Conservation (phyloP, 352 stramenopile genomes). For the Pythium diclinum region DNA sequence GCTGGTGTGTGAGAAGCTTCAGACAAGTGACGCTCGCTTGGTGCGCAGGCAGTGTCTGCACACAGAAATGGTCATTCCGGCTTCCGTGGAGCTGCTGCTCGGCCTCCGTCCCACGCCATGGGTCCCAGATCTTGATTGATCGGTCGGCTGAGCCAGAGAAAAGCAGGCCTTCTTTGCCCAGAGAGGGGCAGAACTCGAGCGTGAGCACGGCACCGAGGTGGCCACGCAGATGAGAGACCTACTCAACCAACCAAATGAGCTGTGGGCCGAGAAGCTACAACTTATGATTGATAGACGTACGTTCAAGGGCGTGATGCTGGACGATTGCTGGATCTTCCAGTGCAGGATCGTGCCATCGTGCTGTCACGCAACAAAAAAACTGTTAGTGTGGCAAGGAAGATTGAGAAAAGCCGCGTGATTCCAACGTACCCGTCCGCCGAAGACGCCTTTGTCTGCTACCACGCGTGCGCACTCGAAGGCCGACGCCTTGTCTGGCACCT, state of each 20-base stretch:
- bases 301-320: slow-evolving; percentile 41
- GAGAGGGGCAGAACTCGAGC: slow-evolving; percentile 41
- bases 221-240: slow-evolving; percentile 48
- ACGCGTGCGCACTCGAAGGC: slow-evolving; percentile 49
- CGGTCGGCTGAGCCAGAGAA: slow-evolving; percentile 66
- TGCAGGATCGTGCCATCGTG: slow-evolving; percentile 61
- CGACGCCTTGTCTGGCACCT: slow-evolving; percentile 35
- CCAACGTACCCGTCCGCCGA: slow-evolving; percentile 44
- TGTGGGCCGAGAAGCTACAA: no score
- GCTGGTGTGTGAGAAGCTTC: slow-evolving; percentile 42
- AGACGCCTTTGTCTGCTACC: slow-evolving; percentile 44
- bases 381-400: background rate
- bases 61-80: slow-evolving; percentile 36
- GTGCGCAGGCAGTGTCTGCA: slow-evolving; percentile 67
- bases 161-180: slow-evolving; percentile 52
- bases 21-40: slow-evolving; percentile 50
- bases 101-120: slow-evolving; percentile 43
- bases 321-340: slow-evolving; percentile 46
- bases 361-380: slow-evolving; percentile 21
- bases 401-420: background rate
- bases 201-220: slow-evolving; percentile 50
- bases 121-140: slow-evolving; percentile 73
- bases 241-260: background rate
- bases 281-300: slow-evolving; percentile 24
- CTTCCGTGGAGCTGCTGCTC: slow-evolving; percentile 30